Evolutionary conservation across 208 protist genomes (phyloP).

Genomic region (Trypanosomatidae sp.): DNA sequence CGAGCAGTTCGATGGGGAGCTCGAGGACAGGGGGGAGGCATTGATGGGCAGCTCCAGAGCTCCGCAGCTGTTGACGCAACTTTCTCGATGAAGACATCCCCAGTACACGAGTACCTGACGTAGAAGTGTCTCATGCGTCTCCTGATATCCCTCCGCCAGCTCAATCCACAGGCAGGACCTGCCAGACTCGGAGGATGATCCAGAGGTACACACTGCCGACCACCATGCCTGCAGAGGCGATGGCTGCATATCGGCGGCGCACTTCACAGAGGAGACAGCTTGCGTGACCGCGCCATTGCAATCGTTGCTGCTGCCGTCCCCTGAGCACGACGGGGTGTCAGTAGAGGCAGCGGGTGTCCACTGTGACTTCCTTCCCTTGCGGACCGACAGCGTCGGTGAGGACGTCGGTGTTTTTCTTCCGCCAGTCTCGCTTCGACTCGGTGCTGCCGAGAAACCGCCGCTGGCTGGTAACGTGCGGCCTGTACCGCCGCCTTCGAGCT

Average conservation of each 20-base stretch:
- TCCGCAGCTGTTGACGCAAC: not conserved
- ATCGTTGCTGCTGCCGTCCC: not conserved
- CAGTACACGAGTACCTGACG: constrained; percentile 30
- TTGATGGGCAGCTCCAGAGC: not conserved
- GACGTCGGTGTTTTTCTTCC: not conserved
- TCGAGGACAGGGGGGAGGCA: not conserved
- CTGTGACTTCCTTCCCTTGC: not conserved
- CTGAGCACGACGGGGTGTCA: not conserved
- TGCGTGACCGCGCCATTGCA: not conserved
- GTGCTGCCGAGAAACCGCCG: not conserved
- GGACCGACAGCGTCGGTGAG: not conserved
- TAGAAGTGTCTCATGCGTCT: constrained; percentile 14
- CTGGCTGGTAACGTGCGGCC: not conserved
- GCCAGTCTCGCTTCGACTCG: not conserved
- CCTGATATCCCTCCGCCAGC: constrained; percentile 14
- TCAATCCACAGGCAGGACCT: constrained; percentile 27
- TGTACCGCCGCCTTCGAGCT: not conserved
- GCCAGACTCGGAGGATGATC: not conserved
- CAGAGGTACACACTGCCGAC: constrained; percentile 1
- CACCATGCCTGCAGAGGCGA: constrained; percentile 8
- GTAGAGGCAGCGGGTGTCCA: not conserved
- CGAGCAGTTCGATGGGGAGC: constrained; percentile 7
- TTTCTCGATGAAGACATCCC: constrained; percentile 14
- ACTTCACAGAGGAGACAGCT: not conserved
- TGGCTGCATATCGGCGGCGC: not conserved